Percentiles rank a stretch among this genome's conserved stretches.
phyloP scores from a whole-genome alignment of 805 yeast species.

The Lachancea cidri region DNA sequence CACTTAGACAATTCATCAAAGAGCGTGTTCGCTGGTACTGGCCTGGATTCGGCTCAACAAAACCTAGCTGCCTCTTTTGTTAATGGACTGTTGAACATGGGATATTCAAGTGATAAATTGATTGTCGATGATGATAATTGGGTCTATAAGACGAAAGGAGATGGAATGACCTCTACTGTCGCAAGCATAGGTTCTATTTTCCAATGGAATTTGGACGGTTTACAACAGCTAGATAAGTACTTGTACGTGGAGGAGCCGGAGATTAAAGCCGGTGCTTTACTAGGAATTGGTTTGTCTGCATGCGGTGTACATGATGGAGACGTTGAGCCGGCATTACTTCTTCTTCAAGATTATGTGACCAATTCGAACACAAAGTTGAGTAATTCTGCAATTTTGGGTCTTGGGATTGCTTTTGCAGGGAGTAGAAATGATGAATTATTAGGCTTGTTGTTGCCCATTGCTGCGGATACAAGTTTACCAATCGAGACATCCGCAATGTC shows the following conservation, averaged over 20 bases:
- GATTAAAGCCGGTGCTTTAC: constrained; percentile 91
- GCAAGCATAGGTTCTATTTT: constrained; percentile 87
- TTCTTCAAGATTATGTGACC: constrained; percentile 76
- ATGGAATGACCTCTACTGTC: constrained; percentile 86
- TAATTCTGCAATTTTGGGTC: constrained; percentile 80
- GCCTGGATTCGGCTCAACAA: constrained; percentile 88
- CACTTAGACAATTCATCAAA: constrained; percentile 73
- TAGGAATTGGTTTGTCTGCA: constrained; percentile 91
- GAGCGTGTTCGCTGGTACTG: constrained; percentile 44
- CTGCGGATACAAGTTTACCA: constrained; percentile 68
- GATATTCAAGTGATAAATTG: constrained; percentile 81
- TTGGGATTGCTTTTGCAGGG: constrained; percentile 94
- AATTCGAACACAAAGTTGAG: constrained; percentile 60
- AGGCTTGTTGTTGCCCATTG: constrained; percentile 71
- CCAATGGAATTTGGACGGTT: constrained; percentile 92
- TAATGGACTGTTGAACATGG: constrained; percentile 85
- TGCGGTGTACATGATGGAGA: constrained; percentile 89
- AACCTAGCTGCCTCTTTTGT: constrained; percentile 94
- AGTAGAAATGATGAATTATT: constrained; percentile 81
- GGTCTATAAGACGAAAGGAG: constrained; percentile 88
- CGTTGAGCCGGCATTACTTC: constrained; percentile 83
- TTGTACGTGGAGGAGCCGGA: constrained; percentile 80
- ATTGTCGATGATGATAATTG: constrained; percentile 75
- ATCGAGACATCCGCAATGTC: constrained; percentile 82
- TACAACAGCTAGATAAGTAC: constrained; percentile 84